These are phyloP conservation scores for Monilinia fructigena DNA, from an alignment of 2,329 filamentous ascomycete genomes.

Conservation along the genomic window DNA sequence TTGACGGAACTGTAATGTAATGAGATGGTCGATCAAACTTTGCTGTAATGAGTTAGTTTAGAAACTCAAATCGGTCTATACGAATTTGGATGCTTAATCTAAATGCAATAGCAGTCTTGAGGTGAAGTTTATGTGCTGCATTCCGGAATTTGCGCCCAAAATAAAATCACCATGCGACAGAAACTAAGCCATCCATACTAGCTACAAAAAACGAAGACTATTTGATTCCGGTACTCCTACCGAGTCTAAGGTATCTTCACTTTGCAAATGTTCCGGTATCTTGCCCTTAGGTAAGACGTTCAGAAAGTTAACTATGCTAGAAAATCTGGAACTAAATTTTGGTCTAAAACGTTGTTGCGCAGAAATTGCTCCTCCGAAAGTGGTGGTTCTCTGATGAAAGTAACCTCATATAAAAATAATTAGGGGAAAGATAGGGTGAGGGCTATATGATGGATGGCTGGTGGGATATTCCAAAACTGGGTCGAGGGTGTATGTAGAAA, in stretches of 20 bases:
- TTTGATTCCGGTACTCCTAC: conserved; percentile 11
- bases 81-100: not conserved
- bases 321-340: not conserved
- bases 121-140: not conserved
- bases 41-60: not conserved
- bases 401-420: not conserved
- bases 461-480: not conserved
- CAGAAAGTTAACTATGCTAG: not conserved
- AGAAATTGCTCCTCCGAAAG: not conserved
- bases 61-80: not conserved
- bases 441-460: not conserved
- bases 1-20: not conserved
- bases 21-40: conserved; percentile 3
- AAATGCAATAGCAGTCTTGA: not conserved
- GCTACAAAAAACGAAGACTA: too few species aligned
- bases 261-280: not conserved
- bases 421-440: not conserved
- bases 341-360: not conserved
- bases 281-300: not conserved
- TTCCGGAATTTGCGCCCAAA: not conserved
- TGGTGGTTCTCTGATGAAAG: not conserved
- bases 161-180: not conserved
- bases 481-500: not conserved
- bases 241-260: not conserved
- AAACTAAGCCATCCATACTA: not conserved